Conservation (phyloP, 1,284 basidiomycete species). For the Schizophyllum commune region DNA sequence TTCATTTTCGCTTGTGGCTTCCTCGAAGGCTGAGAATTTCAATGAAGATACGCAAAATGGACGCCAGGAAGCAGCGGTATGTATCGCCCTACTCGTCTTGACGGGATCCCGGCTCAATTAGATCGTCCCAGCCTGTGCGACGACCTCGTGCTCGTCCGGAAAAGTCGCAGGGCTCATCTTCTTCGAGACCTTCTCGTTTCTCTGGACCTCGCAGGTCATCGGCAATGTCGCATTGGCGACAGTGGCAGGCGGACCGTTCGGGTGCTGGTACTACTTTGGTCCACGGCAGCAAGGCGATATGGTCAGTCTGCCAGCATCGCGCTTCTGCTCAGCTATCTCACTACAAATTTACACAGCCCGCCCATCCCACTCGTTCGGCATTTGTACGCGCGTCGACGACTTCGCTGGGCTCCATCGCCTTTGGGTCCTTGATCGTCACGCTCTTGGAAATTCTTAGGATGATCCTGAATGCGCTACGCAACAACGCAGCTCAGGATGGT, state of each 20-base stretch:
- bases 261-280: slow-evolving; percentile 68
- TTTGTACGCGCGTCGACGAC: slow-evolving; percentile 79
- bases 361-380: slow-evolving; percentile 62
- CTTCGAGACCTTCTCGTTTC: slow-evolving; percentile 74
- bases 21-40: neutral
- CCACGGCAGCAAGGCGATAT: slow-evolving; percentile 53
- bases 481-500: slow-evolving; percentile 16
- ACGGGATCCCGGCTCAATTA: neutral
- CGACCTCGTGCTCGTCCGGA: slow-evolving; percentile 33
- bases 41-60: slow-evolving; percentile 63
- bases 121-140: slow-evolving; percentile 19
- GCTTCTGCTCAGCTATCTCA: slow-evolving; percentile 2
- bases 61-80: slow-evolving; percentile 67
- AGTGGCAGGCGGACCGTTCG: slow-evolving; percentile 54
- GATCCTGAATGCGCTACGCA: slow-evolving; percentile 55
- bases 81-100: slow-evolving; percentile 10
- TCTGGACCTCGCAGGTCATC: slow-evolving; percentile 78
- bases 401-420: slow-evolving; percentile 85
- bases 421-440: slow-evolving; percentile 86
- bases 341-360: slow-evolving; percentile 37
- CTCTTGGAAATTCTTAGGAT: slow-evolving; percentile 72
- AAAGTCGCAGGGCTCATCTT: slow-evolving; percentile 65
- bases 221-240: slow-evolving; percentile 76
- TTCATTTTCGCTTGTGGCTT: slow-evolving; percentile 9
- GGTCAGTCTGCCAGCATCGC: slow-evolving; percentile 27